Percentiles rank a stretch among this genome's conserved stretches.
phyloP scores from a whole-genome alignment of 2,329 filamentous ascomycete species.

The Rhynchosporium graminicola region DNA sequence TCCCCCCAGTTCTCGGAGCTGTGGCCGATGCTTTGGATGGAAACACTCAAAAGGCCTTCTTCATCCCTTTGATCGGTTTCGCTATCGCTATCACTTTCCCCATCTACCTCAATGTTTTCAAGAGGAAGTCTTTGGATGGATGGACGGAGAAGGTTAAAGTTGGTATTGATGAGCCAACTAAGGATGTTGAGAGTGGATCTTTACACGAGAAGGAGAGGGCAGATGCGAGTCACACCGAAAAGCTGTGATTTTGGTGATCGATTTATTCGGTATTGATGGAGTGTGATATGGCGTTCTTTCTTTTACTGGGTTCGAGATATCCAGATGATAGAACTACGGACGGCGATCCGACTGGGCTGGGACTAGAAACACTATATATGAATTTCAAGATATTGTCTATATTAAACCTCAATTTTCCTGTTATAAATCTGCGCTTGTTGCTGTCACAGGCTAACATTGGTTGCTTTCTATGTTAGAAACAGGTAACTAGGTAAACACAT shows the following conservation, averaged over 20 bases:
- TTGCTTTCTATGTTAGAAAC: no score
- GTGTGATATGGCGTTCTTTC: constrained; percentile 1
- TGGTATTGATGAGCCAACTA: constrained; percentile 29
- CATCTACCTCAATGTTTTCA: constrained; percentile 34
- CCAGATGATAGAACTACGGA: constrained; percentile 8
- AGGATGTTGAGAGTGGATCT: constrained; percentile 27
- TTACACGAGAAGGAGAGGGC: constrained; percentile 19
- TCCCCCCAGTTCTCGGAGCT: constrained; percentile 33
- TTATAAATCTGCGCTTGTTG: no score
- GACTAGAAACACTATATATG: constrained; percentile 5
- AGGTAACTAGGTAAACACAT: no score
- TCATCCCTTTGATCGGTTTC: constrained; percentile 35
- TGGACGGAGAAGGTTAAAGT: constrained; percentile 36
- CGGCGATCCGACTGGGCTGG: background rate
- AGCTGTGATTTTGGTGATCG: constrained; percentile 16
- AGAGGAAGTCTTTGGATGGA: constrained; percentile 33
- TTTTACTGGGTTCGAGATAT: constrained; percentile 7
- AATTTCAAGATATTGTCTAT: background rate
- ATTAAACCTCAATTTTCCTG: no score
- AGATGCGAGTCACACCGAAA: constrained; percentile 27
- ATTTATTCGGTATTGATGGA: background rate
- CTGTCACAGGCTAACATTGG: no score
- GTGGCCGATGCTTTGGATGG: constrained; percentile 31
- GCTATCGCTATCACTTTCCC: constrained; percentile 30
- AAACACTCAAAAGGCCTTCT: constrained; percentile 33